Conservation (phyloP, 2,329 filamentous ascomycete species). For the Incumbomyces lentus region DNA sequence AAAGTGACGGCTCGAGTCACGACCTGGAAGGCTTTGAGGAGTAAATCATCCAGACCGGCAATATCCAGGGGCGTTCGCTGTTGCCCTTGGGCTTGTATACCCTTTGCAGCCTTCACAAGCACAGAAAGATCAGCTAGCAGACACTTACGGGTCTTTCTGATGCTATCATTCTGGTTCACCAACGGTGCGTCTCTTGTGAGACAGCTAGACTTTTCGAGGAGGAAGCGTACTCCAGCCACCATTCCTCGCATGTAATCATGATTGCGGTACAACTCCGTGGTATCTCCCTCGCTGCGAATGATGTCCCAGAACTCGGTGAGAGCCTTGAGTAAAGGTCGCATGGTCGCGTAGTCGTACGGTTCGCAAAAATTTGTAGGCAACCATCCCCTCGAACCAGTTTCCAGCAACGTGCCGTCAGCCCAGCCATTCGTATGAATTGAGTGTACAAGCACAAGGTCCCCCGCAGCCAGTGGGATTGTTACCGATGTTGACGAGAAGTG, state of each 20-base stretch:
- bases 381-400: constrained; percentile 83
- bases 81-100: constrained; percentile 51
- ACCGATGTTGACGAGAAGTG: constrained; percentile 74
- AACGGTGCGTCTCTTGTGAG: constrained; percentile 69
- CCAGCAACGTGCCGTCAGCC: constrained; percentile 87
- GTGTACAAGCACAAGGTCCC: constrained; percentile 87
- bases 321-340: constrained; percentile 74
- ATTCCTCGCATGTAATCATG: constrained; percentile 91
- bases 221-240: constrained; percentile 81
- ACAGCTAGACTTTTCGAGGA: constrained; percentile 81
- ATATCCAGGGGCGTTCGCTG: constrained; percentile 40
- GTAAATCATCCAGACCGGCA: constrained; percentile 81
- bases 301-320: constrained; percentile 89
- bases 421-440: constrained; percentile 97
- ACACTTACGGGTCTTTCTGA: constrained; percentile 75
- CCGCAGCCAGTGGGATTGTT: constrained; percentile 77
- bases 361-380: constrained; percentile 97
- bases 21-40: constrained; percentile 85
- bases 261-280: constrained; percentile 68
- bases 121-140: constrained; percentile 81
- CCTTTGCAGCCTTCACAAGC: constrained; percentile 80
- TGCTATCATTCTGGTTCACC: constrained; percentile 62
- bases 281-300: constrained; percentile 64
- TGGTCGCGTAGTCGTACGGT: constrained; percentile 78
- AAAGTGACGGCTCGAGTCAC: constrained; percentile 86